Evolutionary conservation across 345 rosid species (phyloP).

Genomic region (Hibiscus syriacus): DNA sequence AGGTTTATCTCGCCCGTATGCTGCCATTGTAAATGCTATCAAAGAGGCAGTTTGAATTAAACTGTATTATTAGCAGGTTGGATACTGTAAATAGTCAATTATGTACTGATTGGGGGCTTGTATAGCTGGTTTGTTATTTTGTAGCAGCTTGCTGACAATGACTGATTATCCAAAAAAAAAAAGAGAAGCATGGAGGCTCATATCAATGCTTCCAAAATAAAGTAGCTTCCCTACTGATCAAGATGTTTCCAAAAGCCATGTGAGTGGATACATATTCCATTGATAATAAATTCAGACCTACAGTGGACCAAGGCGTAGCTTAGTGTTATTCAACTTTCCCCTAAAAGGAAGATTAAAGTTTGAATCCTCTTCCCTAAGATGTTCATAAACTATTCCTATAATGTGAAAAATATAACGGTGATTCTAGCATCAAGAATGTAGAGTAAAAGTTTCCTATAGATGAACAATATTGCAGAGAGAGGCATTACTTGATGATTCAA

Average conservation of each 20-base stretch:
- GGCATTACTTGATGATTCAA: slow-evolving; percentile 59
- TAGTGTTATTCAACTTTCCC: not conserved
- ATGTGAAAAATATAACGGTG: not conserved
- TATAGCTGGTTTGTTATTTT: too few relatives aligned
- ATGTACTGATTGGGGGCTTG: too few relatives aligned
- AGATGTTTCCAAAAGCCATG: not conserved
- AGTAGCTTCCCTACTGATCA: not conserved
- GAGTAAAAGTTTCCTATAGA: not conserved
- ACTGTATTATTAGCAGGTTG: too few relatives aligned
- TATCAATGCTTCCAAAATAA: not conserved
- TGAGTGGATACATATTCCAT: not conserved
- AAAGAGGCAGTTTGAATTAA: too few relatives aligned
- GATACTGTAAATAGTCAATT: too few relatives aligned
- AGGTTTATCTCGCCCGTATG: too few relatives aligned
- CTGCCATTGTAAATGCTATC: too few relatives aligned
- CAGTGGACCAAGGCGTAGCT: not conserved
- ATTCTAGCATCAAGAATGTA: not conserved
- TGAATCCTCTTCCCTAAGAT: not conserved
- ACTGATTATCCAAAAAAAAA: too few relatives aligned
- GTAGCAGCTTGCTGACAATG: too few relatives aligned
- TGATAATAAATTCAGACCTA: not conserved
- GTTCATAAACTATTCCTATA: not conserved
- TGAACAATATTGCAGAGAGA: slow-evolving; percentile 10
- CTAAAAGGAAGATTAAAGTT: not conserved
- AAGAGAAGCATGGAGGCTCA: not conserved